Evolutionary conservation across 2,329 filamentous ascomycete species (phyloP).

Genomic region (Drechslerella stenobrocha): DNA sequence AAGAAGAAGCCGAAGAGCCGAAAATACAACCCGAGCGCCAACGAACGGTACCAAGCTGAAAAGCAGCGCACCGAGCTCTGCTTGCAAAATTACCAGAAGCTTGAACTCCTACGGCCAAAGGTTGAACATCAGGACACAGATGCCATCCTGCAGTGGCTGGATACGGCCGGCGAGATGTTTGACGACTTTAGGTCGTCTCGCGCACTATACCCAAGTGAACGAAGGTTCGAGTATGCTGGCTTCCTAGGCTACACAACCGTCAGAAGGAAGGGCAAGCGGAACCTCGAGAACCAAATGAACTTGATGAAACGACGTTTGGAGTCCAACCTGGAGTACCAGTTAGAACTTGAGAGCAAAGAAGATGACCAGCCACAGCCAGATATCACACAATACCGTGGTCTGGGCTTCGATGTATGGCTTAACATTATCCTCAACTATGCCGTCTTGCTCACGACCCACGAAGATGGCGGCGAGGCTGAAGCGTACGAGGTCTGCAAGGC

Average conservation of each 20-base stretch:
- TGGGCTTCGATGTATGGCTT: constrained; percentile 82
- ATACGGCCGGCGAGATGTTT: constrained; percentile 63
- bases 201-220: constrained; percentile 63
- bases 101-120: constrained; percentile 59
- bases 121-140: constrained; percentile 60
- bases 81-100: constrained; percentile 58
- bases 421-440: constrained; percentile 89
- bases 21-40: constrained; percentile 45
- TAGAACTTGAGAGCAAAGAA: constrained; percentile 49
- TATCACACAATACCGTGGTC: constrained; percentile 66
- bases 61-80: constrained; percentile 57
- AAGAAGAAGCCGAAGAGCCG: constrained; percentile 27
- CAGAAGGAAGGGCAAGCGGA: constrained; percentile 55
- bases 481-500: constrained; percentile 80
- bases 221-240: constrained; percentile 60
- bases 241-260: constrained; percentile 57
- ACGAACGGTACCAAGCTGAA: constrained; percentile 54
- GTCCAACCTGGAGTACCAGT: constrained; percentile 42
- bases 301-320: constrained; percentile 55
- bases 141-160: constrained; percentile 63
- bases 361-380: constrained; percentile 40
- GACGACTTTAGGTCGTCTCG: constrained; percentile 66
- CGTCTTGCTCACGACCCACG: constrained; percentile 70
- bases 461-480: constrained; percentile 61
- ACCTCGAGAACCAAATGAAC: constrained; percentile 55